Percentiles rank a stretch among this genome's conserved stretches.
Conservation (phyloP, 2,329 filamentous ascomycete genomes). For the Aspergillus candidus region DNA sequence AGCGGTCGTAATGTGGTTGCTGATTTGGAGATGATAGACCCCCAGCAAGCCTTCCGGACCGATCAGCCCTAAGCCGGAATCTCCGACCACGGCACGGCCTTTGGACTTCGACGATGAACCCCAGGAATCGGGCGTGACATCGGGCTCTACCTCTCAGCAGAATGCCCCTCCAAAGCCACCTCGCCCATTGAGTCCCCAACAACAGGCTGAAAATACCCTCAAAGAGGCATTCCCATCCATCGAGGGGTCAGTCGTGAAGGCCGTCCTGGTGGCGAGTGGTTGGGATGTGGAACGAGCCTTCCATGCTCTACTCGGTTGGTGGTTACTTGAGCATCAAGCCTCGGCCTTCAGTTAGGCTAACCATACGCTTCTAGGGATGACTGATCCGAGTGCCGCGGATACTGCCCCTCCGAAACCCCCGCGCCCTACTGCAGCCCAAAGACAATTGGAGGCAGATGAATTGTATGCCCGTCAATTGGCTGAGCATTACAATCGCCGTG, state of each 20-base stretch:
- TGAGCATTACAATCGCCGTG: conserved; percentile 66
- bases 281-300: conserved; percentile 90
- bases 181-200: conserved; percentile 69
- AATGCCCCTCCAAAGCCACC: conserved; percentile 72
- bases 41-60: conserved; percentile 31
- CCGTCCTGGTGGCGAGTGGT: conserved; percentile 77
- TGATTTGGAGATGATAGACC: conserved; percentile 22
- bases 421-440: conserved; percentile 63
- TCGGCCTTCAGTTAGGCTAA: conserved; percentile 1
- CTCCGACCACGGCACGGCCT: conserved; percentile 51
- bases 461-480: conserved; percentile 86
- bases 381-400: conserved; percentile 65
- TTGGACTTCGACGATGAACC: conserved; percentile 55
- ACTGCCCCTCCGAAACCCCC: conserved; percentile 72
- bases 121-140: conserved; percentile 36
- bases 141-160: conserved; percentile 22
- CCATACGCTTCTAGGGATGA: conserved; percentile 55
- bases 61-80: conserved; percentile 41
- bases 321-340: not conserved
- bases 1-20: conserved; percentile 8
- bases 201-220: conserved; percentile 80
- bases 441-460: conserved; percentile 85
- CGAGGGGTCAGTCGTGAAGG: conserved; percentile 74
- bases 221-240: conserved; percentile 90
- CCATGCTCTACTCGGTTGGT: conserved; percentile 78